Evolutionary conservation across 2,329 filamentous ascomycete species (phyloP).

Genomic region (Calonectria henricotiae): DNA sequence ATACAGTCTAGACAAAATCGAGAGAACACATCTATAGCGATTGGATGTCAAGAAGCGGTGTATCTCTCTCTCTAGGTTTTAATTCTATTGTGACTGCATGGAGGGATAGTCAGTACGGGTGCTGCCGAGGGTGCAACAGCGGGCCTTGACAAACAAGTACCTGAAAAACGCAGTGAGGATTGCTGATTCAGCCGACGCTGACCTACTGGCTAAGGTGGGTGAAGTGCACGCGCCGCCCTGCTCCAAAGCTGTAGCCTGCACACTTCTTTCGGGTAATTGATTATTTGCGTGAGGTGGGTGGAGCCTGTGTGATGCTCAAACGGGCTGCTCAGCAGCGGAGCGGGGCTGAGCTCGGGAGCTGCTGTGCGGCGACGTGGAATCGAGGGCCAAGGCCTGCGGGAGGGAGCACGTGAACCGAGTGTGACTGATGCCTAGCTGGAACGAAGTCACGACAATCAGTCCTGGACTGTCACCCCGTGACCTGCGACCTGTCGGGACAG

Average conservation of each 20-base stretch:
- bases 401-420: conserved; percentile 23
- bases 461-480: conserved; percentile 30
- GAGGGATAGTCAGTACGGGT: background rate
- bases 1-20: no score
- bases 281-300: conserved; percentile 26
- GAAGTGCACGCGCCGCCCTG: conserved; percentile 1
- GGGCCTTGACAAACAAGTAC: background rate
- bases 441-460: conserved; percentile 13
- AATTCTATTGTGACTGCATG: background rate
- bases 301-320: conserved; percentile 29
- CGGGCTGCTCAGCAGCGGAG: conserved; percentile 7
- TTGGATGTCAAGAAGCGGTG: background rate
- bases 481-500: conserved; percentile 39
- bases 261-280: conserved; percentile 25
- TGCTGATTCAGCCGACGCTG: background rate
- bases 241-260: conserved; percentile 19
- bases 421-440: conserved; percentile 22
- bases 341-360: conserved; percentile 26
- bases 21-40: background rate
- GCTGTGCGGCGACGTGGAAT: conserved; percentile 32
- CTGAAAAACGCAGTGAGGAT: background rate
- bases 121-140: no score
- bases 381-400: conserved; percentile 24
- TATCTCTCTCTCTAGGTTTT: background rate
- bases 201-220: background rate